These are phyloP conservation scores for Misopates orontium DNA, from an alignment of 257 asterid genomes.

Conservation along the genomic window DNA sequence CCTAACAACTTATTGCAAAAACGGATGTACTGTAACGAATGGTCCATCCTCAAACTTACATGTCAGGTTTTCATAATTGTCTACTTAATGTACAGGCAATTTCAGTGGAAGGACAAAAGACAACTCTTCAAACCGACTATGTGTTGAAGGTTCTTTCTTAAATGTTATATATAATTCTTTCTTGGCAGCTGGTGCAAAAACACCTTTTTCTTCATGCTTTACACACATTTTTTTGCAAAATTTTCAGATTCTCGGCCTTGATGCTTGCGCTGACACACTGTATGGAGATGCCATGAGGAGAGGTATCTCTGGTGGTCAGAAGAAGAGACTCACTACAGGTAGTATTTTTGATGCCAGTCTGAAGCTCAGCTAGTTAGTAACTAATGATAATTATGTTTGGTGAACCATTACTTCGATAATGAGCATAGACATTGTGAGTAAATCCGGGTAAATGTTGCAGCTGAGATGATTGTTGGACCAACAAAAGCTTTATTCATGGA, in stretches of 20 bases:
- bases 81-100: conserved; percentile 36
- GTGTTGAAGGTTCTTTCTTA: conserved; percentile 38
- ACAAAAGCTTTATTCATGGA: conserved; percentile 43
- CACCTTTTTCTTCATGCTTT: too few species aligned
- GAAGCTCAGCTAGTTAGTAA: background rate
- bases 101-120: conserved; percentile 43
- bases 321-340: conserved; percentile 51
- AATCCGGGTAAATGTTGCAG: conserved; percentile 17
- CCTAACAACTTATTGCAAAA: background rate
- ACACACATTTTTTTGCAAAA: too few species aligned
- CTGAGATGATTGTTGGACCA: conserved; percentile 50
- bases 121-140: conserved; percentile 44
- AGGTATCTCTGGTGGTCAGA: conserved; percentile 56
- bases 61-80: background rate
- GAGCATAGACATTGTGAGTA: background rate
- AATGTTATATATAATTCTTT: background rate
- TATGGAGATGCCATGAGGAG: conserved; percentile 40
- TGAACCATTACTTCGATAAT: background rate
- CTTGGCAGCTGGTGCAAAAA: background rate
- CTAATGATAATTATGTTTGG: background rate
- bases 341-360: background rate
- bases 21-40: background rate
- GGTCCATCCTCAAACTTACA: background rate
- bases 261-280: conserved; percentile 26
- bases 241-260: conserved; percentile 24